Percentiles rank a stretch among this genome's conserved stretches.
Conservation (phyloP, 2,329 filamentous ascomycete species). For the Gnomoniopsis smithogilvyi region DNA sequence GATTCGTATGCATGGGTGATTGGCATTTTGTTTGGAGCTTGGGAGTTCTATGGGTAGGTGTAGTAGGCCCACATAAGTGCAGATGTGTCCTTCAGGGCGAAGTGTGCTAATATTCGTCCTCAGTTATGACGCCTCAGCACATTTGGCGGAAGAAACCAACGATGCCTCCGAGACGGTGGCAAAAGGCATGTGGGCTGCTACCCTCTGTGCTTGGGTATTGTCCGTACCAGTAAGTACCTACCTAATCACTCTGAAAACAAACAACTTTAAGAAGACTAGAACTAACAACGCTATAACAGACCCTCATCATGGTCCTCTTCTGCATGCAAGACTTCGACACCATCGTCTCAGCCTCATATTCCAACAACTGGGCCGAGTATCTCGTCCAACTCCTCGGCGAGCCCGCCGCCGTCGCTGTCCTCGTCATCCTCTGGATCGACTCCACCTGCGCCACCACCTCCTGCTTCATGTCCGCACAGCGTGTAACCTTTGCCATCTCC, state of each 20-base stretch:
- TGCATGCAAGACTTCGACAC: slow-evolving; percentile 37
- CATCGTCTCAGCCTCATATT: slow-evolving; percentile 31
- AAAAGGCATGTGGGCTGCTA: slow-evolving; percentile 36
- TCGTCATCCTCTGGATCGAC: slow-evolving; percentile 35
- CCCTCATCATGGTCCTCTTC: slow-evolving; percentile 35
- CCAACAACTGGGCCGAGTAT: slow-evolving; percentile 38
- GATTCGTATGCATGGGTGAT: slow-evolving; percentile 36
- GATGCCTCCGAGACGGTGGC: slow-evolving; percentile 33
- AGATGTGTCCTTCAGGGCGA: too few relatives aligned
- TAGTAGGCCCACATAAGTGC: too few relatives aligned
- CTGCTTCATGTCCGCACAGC: slow-evolving; percentile 36
- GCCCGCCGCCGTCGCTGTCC: slow-evolving; percentile 31
- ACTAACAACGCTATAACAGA: too few relatives aligned
- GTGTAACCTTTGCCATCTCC: slow-evolving; percentile 37
- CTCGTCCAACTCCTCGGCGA: slow-evolving; percentile 33
- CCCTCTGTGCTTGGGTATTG: slow-evolving; percentile 32
- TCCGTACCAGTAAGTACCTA: slow-evolving; percentile 27
- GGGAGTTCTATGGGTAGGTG: slow-evolving; percentile 34
- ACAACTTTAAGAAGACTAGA: too few relatives aligned
- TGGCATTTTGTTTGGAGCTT: slow-evolving; percentile 32
- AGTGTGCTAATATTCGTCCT: neutral
- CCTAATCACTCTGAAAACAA: neutral
- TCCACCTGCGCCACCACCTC: slow-evolving; percentile 33
- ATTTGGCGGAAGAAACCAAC: slow-evolving; percentile 36
- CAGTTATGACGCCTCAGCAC: slow-evolving; percentile 30